These are phyloP conservation scores for Amyloporia xantha DNA, from an alignment of 768 basidiomycete species.

Conservation along the genomic window DNA sequence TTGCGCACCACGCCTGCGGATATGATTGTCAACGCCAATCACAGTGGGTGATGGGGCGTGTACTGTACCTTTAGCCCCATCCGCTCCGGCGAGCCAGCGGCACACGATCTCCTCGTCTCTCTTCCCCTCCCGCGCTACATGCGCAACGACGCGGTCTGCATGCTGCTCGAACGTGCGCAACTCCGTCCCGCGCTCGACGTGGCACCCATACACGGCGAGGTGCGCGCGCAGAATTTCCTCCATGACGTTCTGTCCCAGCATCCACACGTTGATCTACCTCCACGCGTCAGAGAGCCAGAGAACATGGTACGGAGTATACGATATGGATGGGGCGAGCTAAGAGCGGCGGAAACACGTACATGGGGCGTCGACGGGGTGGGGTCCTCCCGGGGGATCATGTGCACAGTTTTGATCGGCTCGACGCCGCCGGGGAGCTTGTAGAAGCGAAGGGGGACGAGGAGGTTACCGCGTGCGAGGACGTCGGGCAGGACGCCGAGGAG, in stretches of 20 bases:
- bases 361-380: constrained; percentile 12
- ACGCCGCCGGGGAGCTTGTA: constrained; percentile 16
- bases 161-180: constrained; percentile 27
- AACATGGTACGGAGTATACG: background rate
- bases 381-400: background rate
- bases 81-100: constrained; percentile 32
- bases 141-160: constrained; percentile 24
- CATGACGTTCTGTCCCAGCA: constrained; percentile 21
- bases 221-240: constrained; percentile 24
- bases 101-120: constrained; percentile 14
- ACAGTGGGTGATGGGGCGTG: constrained; percentile 35
- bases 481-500: constrained; percentile 15
- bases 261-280: background rate
- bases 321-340: background rate
- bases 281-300: background rate
- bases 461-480: background rate
- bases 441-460: constrained; percentile 1
- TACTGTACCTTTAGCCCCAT: too few relatives aligned
- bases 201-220: constrained; percentile 15
- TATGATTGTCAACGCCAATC: constrained; percentile 7
- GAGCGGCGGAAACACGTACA: constrained; percentile 13
- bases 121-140: constrained; percentile 13
- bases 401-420: constrained; percentile 2
- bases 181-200: constrained; percentile 31
- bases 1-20: constrained; percentile 30